Percentiles rank a stretch among this genome's conserved stretches.
phyloP scores from a whole-genome alignment of 768 basidiomycete genomes.

The Cyclocybe aegerita region DNA sequence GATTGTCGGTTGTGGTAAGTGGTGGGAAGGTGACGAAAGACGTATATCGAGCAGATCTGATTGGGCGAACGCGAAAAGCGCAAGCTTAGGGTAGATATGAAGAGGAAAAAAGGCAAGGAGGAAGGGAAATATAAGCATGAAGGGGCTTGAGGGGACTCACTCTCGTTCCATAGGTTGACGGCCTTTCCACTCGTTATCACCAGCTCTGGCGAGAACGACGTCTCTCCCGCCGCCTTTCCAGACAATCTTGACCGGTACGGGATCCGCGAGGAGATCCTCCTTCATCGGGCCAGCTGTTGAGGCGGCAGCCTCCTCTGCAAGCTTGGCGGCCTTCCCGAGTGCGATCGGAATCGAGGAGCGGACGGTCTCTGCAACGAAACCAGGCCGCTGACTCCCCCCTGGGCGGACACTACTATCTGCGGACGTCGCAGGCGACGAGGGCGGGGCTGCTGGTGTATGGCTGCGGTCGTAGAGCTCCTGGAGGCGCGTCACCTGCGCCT shows the following conservation, averaged over 20 bases:
- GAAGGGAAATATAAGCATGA: conserved; percentile 9
- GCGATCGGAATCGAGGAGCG: conserved; percentile 62
- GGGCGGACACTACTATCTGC: too few relatives aligned
- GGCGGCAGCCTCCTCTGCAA: conserved; percentile 10
- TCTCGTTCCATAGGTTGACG: conserved; percentile 62
- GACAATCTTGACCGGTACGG: conserved; percentile 49
- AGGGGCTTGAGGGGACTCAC: conserved; percentile 34
- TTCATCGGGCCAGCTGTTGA: conserved; percentile 7
- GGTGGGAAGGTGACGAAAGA: not conserved
- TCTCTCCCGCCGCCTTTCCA: conserved; percentile 67
- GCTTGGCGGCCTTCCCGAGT: conserved; percentile 24
- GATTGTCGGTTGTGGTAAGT: not conserved
- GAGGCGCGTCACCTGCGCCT: conserved; percentile 33
- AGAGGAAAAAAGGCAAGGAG: conserved; percentile 8
- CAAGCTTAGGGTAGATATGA: too few relatives aligned
- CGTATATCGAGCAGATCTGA: too few relatives aligned
- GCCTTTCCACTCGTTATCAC: conserved; percentile 77
- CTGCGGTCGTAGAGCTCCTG: conserved; percentile 45
- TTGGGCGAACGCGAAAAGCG: too few relatives aligned
- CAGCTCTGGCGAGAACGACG: conserved; percentile 70
- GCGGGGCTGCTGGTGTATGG: conserved; percentile 19
- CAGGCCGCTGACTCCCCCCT: conserved; percentile 15
- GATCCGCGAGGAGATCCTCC: conserved; percentile 25
- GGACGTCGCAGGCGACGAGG: conserved; percentile 12
- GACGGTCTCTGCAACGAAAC: conserved; percentile 58